Base-by-base conservation (phyloP, 371 early-diverging fungal species). In the Amoeboaphelidium protococcarum region DNA sequence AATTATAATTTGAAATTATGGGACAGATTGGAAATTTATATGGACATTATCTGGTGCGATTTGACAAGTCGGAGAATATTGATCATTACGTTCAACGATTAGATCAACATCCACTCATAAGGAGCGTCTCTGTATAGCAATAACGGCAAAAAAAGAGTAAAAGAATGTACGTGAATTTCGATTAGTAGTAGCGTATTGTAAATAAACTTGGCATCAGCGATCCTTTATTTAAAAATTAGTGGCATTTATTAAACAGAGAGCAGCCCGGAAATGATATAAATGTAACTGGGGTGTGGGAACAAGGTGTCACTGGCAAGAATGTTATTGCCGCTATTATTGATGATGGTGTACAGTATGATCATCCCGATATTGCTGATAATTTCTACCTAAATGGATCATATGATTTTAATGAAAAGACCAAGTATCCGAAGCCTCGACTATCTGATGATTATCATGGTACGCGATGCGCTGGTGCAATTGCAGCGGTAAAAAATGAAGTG, bases 381-480 rank as follows among this genome's bases (percentile, higher is more conserved):
- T 91, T 84, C 71, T 45, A n/a, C 26, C 13, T 26, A 1, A 26
- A 12, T 2, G 45, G 45, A 25, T 45, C 45, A 2, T 25, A 45
- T 45, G 45, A 45, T 45, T 26, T 25, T n/a, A 45, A 45, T 25
- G 26, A 12, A n/a, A 13, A 25, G 6, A 45, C 2, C 6, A 24
- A 26, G 10, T 13, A 25, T 13, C 94, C 94, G 0, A 74, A 56
- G 47, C 95, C 94, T 25, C 63, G 60, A 16, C 52, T 80, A 0
- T 47, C 47, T 26, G 80, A 85, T 47, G 96, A 95, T 58, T 67
- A 68, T 31, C 96, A 95, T 59, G 96, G 94, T 40, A 94, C 96
- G 0, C 64, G 96, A 25, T 92, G 94, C 61, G 96, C 96, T 4
- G 96, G 94, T 6, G 86, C 90, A 63, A 82, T 95, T 31, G 96